Evolutionary conservation across 805 yeast genomes (phyloP).

Genomic region (Zygoascus biomembranicola): DNA sequence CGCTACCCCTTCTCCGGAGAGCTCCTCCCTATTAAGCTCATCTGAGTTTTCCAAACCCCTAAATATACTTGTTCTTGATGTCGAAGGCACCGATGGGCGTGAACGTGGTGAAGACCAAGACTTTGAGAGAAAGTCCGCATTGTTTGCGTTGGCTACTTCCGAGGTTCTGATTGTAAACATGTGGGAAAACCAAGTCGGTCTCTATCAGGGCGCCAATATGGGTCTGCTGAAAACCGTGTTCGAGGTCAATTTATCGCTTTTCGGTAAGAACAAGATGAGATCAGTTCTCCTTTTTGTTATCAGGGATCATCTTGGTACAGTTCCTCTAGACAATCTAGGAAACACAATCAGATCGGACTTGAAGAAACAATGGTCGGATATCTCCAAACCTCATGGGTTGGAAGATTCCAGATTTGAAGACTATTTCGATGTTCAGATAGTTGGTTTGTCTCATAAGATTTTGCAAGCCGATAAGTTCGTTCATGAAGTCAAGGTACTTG

Average conservation of each 20-base stretch:
- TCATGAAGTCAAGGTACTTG: conserved; percentile 51
- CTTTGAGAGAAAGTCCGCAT: conserved; percentile 92
- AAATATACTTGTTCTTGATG: conserved; percentile 77
- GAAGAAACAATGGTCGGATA: conserved; percentile 64
- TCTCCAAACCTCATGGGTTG: conserved; percentile 65
- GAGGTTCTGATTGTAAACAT: conserved; percentile 86
- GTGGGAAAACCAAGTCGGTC: conserved; percentile 96
- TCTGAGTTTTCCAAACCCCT: conserved; percentile 17
- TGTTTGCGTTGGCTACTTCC: conserved; percentile 87
- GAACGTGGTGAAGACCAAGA: conserved; percentile 98
- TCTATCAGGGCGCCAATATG: conserved; percentile 97
- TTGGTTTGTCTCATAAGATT: conserved; percentile 76
- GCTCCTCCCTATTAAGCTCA: conserved; percentile 2
- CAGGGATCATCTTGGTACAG: conserved; percentile 82
- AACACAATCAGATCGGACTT: conserved; percentile 65
- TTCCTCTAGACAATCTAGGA: conserved; percentile 68
- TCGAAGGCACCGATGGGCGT: conserved; percentile 98
- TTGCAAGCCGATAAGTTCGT: conserved; percentile 67
- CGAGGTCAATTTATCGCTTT: conserved; percentile 84
- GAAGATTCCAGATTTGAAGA: conserved; percentile 51
- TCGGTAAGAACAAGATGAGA: conserved; percentile 41
- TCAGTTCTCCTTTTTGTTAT: conserved; percentile 62
- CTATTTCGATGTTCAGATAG: conserved; percentile 79
- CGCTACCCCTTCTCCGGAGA: conserved; percentile 2
- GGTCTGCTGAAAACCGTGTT: conserved; percentile 90